Percentiles rank a stretch among this genome's conserved stretches.
phyloP scores from a whole-genome alignment of 495 filamentous ascomycete genomes.

The Niebla homalea region DNA sequence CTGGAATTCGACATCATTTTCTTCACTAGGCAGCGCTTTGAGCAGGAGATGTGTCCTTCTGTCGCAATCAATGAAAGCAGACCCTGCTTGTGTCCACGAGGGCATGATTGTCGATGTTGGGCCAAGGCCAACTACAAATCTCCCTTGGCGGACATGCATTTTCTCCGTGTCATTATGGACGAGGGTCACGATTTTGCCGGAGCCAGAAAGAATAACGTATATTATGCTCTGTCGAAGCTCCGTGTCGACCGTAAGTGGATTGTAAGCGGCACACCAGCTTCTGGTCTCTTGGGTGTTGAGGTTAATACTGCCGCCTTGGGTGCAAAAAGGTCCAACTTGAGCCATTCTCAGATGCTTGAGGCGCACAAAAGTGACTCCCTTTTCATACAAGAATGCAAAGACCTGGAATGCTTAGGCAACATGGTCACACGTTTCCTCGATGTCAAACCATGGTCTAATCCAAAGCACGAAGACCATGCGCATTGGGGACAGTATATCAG shows the following conservation, averaged over 20 bases:
- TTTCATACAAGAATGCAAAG: slow-evolving; percentile 46
- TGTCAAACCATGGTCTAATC: slow-evolving; percentile 62
- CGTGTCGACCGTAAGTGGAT: slow-evolving; percentile 70
- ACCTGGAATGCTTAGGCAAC: slow-evolving; percentile 59
- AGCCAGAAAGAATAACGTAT: slow-evolving; percentile 48
- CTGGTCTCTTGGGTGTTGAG: slow-evolving; percentile 63
- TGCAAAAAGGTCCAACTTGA: slow-evolving; percentile 21
- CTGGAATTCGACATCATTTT: slow-evolving; percentile 64
- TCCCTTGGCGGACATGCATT: slow-evolving; percentile 58
- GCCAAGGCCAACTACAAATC: slow-evolving; percentile 35
- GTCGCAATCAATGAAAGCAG: neutral
- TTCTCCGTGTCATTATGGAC: slow-evolving; percentile 78
- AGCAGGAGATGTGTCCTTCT: slow-evolving; percentile 32
- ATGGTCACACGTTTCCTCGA: slow-evolving; percentile 59
- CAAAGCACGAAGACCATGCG: slow-evolving; percentile 32
- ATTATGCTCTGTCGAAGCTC: slow-evolving; percentile 52
- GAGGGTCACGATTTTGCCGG: slow-evolving; percentile 76
- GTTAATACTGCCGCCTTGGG: slow-evolving; percentile 43
- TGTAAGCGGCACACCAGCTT: slow-evolving; percentile 81
- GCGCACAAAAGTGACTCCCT: slow-evolving; percentile 26
- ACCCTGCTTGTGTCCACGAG: slow-evolving; percentile 23
- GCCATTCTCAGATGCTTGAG: slow-evolving; percentile 12
- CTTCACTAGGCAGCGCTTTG: slow-evolving; percentile 62
- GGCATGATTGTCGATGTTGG: slow-evolving; percentile 23
- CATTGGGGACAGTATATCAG: slow-evolving; percentile 68